Evolutionary conservation across 345 rosid species (phyloP).

Genomic region (Pistacia integerrima): DNA sequence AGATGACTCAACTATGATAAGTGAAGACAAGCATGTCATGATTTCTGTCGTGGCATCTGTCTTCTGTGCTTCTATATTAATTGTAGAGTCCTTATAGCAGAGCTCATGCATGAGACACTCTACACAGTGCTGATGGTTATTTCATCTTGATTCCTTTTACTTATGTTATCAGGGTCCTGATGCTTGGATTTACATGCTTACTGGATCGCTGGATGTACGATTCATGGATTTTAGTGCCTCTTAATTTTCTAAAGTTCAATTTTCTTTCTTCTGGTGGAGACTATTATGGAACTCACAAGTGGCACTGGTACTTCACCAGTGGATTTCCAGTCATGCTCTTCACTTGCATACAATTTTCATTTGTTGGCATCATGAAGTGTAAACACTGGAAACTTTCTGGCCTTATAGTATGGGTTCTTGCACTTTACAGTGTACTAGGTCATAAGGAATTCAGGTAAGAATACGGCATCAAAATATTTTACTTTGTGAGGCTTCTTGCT

Average conservation of each 20-base stretch:
- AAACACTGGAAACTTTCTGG: constrained; percentile 70
- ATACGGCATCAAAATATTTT: background rate
- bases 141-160: constrained; percentile 9
- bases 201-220: constrained; percentile 81
- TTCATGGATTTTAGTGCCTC: constrained; percentile 85
- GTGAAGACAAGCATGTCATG: background rate
- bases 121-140: background rate
- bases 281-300: constrained; percentile 91
- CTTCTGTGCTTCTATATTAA: background rate
- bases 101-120: background rate
- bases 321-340: constrained; percentile 90
- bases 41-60: background rate
- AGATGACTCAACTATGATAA: background rate
- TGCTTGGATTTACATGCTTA: constrained; percentile 61
- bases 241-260: constrained; percentile 89
- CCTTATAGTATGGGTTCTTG: constrained; percentile 79
- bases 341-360: constrained; percentile 71
- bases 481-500: constrained; percentile 10
- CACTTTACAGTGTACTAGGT: constrained; percentile 66
- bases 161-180: constrained; percentile 58
- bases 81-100: background rate
- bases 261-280: constrained; percentile 91
- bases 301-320: constrained; percentile 99
- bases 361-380: constrained; percentile 63
- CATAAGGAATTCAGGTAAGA: constrained; percentile 91